Conservation (phyloP, 2,329 filamentous ascomycete genomes). For the Zalaria obscura region DNA sequence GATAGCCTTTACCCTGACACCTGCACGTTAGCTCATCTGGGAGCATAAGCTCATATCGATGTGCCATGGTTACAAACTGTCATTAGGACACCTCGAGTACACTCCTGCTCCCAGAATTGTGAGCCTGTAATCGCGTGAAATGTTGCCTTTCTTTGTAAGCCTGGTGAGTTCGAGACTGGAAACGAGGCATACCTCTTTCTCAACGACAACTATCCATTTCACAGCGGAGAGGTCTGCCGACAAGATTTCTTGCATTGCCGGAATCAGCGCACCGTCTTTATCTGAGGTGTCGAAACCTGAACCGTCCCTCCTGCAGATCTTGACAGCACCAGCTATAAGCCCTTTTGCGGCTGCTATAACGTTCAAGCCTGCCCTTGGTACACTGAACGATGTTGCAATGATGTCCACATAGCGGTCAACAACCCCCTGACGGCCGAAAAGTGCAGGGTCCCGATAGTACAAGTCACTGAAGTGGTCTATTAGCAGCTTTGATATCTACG, state of each 20-base stretch:
- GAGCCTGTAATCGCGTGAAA: conserved; percentile 53
- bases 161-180: background rate
- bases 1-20: conserved; percentile 63
- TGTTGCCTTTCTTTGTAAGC: conserved; percentile 43
- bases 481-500: background rate
- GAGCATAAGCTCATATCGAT: conserved; percentile 3
- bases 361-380: conserved; percentile 51
- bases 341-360: conserved; percentile 69
- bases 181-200: conserved; percentile 51
- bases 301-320: conserved; percentile 31
- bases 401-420: conserved; percentile 65
- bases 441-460: conserved; percentile 60
- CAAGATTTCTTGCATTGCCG: conserved; percentile 35
- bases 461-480: conserved; percentile 48
- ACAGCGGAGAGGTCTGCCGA: conserved; percentile 34
- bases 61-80: conserved; percentile 36
- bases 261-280: conserved; percentile 45
- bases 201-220: conserved; percentile 58
- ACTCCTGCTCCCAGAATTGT: conserved; percentile 36
- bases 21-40: no score
- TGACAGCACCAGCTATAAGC: conserved; percentile 46
- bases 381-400: conserved; percentile 53
- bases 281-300: conserved; percentile 26
- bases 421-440: conserved; percentile 54
- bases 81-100: conserved; percentile 48